Conservation (phyloP, 768 basidiomycete species). For the Suillus plorans region DNA sequence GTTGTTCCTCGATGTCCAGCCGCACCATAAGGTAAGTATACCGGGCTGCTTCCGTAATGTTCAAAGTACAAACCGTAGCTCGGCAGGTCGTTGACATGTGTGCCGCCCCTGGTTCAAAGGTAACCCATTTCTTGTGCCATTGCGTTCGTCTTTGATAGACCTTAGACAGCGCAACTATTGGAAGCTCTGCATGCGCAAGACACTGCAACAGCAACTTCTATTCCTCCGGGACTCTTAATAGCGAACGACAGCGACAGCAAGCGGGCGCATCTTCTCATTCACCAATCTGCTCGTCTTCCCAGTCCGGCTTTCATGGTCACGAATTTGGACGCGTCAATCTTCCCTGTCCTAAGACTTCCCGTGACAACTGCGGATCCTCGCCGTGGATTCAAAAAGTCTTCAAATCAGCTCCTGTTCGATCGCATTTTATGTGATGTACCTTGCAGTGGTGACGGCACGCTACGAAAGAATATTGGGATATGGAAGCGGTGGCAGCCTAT, state of each 20-base stretch:
- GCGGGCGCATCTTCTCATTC: constrained; percentile 93
- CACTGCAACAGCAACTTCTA: constrained; percentile 58
- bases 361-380: constrained; percentile 19
- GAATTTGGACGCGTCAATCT: constrained; percentile 91
- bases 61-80: constrained; percentile 5
- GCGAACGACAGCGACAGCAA: constrained; percentile 96
- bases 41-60: background rate
- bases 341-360: constrained; percentile 61
- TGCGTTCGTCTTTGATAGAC: constrained; percentile 1
- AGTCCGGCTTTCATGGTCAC: constrained; percentile 93
- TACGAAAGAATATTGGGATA: constrained; percentile 92
- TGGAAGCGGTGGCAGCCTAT: constrained; percentile 91
- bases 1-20: constrained; percentile 89
- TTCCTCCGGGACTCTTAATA: constrained; percentile 82
- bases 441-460: constrained; percentile 95
- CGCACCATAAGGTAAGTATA: constrained; percentile 70
- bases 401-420: constrained; percentile 75
- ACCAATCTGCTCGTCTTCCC: constrained; percentile 93
- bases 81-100: constrained; percentile 91
- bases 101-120: constrained; percentile 97
- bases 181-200: constrained; percentile 90
- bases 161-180: constrained; percentile 89
- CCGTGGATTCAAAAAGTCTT: constrained; percentile 36
- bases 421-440: constrained; percentile 96
- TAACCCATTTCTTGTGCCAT: constrained; percentile 24